phyloP scores from a whole-genome alignment of 208 protist genomes.

The Trypanosoma theileri region DNA sequence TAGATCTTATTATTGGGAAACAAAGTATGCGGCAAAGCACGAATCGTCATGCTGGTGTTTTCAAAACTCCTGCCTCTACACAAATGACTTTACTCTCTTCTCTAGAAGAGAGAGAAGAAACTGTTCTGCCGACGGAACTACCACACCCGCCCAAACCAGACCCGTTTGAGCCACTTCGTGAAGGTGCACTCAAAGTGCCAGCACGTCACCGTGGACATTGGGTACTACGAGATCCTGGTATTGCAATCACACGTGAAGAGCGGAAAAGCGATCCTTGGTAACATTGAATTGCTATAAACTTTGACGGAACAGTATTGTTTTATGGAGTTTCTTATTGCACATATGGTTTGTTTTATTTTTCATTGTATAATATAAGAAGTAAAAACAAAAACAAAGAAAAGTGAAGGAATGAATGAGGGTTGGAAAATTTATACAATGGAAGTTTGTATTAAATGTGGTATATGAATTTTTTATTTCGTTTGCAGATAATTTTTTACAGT shows the following conservation, averaged over 20 bases:
- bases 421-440: too few species aligned
- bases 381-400: too few species aligned
- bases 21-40: constrained; percentile 50
- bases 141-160: constrained; percentile 73
- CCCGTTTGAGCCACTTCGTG: constrained; percentile 33
- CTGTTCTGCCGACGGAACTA: constrained; percentile 72
- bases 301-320: not conserved
- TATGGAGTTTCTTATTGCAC: not conserved
- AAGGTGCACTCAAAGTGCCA: constrained; percentile 55
- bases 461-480: not conserved
- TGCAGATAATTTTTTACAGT: not conserved
- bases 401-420: not conserved
- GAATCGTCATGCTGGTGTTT: constrained; percentile 14
- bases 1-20: constrained; percentile 75
- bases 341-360: not conserved
- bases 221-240: constrained; percentile 86
- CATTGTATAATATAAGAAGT: too few species aligned
- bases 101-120: constrained; percentile 56
- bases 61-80: constrained; percentile 13
- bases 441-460: too few species aligned
- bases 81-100: not conserved
- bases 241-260: constrained; percentile 79
- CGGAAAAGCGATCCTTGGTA: constrained; percentile 84
- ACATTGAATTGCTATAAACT: not conserved
- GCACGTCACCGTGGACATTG: constrained; percentile 76